A percentile compares a stretch with the other conserved stretches of the same genome.
phyloP scores from a whole-genome alignment of 768 basidiomycete species.

The Amanita brunnescens region DNA sequence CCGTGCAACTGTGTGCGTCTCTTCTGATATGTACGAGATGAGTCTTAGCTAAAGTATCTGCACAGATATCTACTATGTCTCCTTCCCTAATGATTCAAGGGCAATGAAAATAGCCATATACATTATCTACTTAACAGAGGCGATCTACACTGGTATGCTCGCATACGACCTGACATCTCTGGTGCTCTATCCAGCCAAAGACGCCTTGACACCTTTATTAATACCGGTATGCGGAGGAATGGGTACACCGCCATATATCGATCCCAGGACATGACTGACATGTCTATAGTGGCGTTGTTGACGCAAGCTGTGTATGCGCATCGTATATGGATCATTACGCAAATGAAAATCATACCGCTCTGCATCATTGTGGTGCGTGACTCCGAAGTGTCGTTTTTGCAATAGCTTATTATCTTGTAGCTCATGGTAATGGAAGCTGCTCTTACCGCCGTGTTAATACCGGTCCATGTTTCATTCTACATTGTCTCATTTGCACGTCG shows the following conservation, averaged over 20 bases:
- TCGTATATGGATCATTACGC: constrained; percentile 21
- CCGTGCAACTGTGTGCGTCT: no score
- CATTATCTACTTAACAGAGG: no score
- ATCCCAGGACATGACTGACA: not conserved
- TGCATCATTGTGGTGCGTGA: constrained; percentile 7
- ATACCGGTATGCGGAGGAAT: not conserved
- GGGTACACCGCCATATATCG: not conserved
- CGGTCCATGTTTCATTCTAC: not conserved
- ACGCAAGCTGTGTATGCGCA: constrained; percentile 18
- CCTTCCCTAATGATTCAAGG: no score
- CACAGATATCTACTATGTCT: no score
- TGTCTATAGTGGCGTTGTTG: not conserved
- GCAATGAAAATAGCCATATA: no score
- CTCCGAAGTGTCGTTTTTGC: no score
- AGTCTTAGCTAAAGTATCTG: no score
- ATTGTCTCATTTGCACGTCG: not conserved
- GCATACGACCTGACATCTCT: constrained; percentile 14
- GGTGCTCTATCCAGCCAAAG: not conserved
- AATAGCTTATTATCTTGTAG: not conserved
- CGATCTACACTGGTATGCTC: constrained; percentile 19
- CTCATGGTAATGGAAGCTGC: not conserved
- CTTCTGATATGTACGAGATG: no score
- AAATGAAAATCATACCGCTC: constrained; percentile 9
- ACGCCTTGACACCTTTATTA: not conserved
- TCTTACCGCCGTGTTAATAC: not conserved